These are phyloP conservation scores for Isochrysis galbana DNA, from an alignment of 78 protist species.

Conservation along the genomic window DNA sequence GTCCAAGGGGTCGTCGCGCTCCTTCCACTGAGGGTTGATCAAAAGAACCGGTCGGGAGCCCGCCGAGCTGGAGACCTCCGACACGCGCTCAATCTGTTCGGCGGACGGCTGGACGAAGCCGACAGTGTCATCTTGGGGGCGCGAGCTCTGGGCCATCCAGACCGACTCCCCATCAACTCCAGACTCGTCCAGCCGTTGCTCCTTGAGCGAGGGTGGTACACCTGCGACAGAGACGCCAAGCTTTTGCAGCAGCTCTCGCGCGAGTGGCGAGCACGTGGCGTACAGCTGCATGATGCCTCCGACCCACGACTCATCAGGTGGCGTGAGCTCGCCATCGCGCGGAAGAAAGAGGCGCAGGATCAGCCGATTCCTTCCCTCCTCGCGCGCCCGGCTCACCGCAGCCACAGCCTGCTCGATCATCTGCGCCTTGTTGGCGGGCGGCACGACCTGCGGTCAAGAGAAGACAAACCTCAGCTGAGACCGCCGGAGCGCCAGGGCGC, in stretches of 20 bases:
- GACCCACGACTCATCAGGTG: constrained; percentile 24
- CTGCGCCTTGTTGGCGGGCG: background rate
- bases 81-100: background rate
- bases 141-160: constrained; percentile 15
- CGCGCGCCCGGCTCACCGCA: background rate
- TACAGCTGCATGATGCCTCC: constrained; percentile 41
- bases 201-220: background rate
- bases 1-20: background rate
- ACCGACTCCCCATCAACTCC: constrained; percentile 11
- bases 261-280: background rate
- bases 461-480: too few species aligned
- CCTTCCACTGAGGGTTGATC: constrained; percentile 11
- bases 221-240: background rate
- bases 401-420: constrained; percentile 7
- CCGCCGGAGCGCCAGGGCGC: too few species aligned
- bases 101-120: constrained; percentile 17
- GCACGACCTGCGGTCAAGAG: too few species aligned
- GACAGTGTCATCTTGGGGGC: background rate
- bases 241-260: background rate
- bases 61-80: background rate
- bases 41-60: constrained; percentile 2
- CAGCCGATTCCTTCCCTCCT: background rate
- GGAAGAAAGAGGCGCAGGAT: background rate
- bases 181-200: constrained; percentile 24
- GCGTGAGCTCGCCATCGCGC: background rate